A percentile compares a stretch with the other conserved stretches of the same genome.
Evolutionary conservation across 805 yeast genomes (phyloP).

Genomic region (Candida koratica): DNA sequence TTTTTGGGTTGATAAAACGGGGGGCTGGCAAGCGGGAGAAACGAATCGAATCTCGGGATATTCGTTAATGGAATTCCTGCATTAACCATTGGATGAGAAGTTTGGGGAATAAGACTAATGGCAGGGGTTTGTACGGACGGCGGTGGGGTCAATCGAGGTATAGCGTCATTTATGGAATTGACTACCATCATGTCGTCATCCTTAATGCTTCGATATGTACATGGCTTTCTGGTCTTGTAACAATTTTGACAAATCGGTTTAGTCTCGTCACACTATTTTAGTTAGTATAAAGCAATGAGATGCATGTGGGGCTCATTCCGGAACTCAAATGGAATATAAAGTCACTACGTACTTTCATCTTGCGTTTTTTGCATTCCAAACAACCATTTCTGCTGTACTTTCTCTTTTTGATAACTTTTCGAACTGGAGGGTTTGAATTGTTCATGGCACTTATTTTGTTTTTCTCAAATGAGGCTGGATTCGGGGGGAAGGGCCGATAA

Average conservation of each 20-base stretch:
- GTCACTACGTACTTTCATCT: slow-evolving; percentile 16
- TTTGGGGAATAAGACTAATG: neutral
- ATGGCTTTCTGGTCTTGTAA: slow-evolving; percentile 10
- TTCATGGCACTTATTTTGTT: slow-evolving; percentile 3
- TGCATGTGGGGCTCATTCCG: too few relatives aligned
- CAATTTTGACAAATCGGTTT: slow-evolving; percentile 16
- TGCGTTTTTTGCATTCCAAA: slow-evolving; percentile 15
- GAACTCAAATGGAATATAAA: too few relatives aligned
- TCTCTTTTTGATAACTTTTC: slow-evolving; percentile 13
- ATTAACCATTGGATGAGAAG: neutral
- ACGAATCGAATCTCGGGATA: slow-evolving; percentile 4
- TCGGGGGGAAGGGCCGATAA: too few relatives aligned
- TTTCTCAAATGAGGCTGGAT: slow-evolving; percentile 2
- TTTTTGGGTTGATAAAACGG: slow-evolving; percentile 2
- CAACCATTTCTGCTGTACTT: slow-evolving; percentile 17
- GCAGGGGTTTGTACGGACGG: neutral
- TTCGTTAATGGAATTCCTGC: neutral
- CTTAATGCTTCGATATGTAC: slow-evolving; percentile 4
- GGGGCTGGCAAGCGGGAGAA: neutral
- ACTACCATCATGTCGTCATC: neutral
- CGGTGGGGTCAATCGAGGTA: neutral
- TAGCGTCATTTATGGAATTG: neutral
- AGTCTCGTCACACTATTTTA: slow-evolving; percentile 18
- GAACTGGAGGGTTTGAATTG: neutral
- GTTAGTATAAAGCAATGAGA: too few relatives aligned